A percentile compares a stretch with the other conserved stretches of the same genome.
These are phyloP conservation scores for Ustilago cynodontis DNA, from an alignment of 1,284 basidiomycete species.

Conservation along the genomic window DNA sequence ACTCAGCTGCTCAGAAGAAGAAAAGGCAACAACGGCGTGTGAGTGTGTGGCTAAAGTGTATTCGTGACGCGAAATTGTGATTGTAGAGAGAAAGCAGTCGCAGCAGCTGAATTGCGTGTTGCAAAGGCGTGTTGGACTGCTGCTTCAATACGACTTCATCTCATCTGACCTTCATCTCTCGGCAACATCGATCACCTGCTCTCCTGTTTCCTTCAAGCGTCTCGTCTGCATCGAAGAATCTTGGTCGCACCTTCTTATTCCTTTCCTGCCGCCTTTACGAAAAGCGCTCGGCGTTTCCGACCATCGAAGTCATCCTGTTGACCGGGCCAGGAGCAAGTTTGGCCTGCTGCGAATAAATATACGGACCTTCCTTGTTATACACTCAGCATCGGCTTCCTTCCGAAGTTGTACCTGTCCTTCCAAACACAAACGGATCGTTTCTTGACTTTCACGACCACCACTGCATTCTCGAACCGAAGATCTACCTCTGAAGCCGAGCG, in stretches of 20 bases:
- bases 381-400: not conserved
- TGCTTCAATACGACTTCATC: not conserved
- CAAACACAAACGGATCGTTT: not conserved
- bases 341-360: no score
- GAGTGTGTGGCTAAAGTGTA: not conserved
- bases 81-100: conserved; percentile 1
- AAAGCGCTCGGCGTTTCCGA: not conserved
- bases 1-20: conserved; percentile 2
- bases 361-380: not conserved
- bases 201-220: not conserved
- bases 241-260: not conserved
- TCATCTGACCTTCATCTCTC: not conserved
- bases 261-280: not conserved
- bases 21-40: not conserved
- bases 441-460: not conserved
- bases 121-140: conserved; percentile 4
- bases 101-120: not conserved
- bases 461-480: not conserved
- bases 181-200: not conserved
- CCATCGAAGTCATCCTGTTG: not conserved
- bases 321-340: not conserved
- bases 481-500: conserved; percentile 13
- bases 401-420: not conserved
- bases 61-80: conserved; percentile 4
- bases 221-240: not conserved